Evolutionary conservation across 495 filamentous ascomycete genomes (phyloP).

Genomic region (Ramalina intermedia): DNA sequence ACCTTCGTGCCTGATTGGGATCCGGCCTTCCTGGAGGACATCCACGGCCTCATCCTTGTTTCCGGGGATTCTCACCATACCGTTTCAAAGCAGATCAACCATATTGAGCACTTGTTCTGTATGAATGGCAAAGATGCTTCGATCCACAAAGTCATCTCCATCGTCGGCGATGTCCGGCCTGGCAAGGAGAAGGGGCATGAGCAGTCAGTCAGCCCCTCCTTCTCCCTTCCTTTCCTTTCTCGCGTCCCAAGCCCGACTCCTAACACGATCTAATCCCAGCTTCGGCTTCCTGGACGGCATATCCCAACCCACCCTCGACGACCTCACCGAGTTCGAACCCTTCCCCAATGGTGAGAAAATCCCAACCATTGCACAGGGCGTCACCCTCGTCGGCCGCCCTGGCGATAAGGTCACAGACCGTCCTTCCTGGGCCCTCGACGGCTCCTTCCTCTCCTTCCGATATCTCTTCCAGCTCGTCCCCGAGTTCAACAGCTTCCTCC

Average conservation of each 20-base stretch:
- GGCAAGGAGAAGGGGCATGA: constrained; percentile 22
- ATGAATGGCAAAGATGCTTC: constrained; percentile 4
- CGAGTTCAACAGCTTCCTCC: constrained; percentile 19
- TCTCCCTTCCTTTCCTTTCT: not conserved
- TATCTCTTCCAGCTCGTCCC: constrained; percentile 25
- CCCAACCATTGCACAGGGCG: constrained; percentile 10
- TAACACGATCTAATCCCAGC: constrained; percentile 11
- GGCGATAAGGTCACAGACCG: constrained; percentile 13
- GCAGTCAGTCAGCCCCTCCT: constrained; percentile 16
- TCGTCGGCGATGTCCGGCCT: constrained; percentile 19
- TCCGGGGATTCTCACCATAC: constrained; percentile 15
- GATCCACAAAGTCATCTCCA: constrained; percentile 16
- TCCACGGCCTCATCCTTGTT: constrained; percentile 21
- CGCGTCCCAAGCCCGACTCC: not conserved
- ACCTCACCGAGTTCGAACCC: constrained; percentile 9
- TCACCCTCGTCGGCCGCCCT: constrained; percentile 19
- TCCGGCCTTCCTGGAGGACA: constrained; percentile 20
- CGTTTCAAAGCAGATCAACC: constrained; percentile 8
- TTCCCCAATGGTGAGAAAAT: constrained; percentile 14
- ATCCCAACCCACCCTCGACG: constrained; percentile 20
- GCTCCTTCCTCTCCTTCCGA: constrained; percentile 25
- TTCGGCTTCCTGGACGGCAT: constrained; percentile 24
- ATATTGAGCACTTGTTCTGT: constrained; percentile 16
- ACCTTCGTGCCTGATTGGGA: constrained; percentile 14
- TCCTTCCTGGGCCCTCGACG: constrained; percentile 25